Base-by-base conservation (phyloP, 306 rosid species). In the Morella rubra region DNA sequence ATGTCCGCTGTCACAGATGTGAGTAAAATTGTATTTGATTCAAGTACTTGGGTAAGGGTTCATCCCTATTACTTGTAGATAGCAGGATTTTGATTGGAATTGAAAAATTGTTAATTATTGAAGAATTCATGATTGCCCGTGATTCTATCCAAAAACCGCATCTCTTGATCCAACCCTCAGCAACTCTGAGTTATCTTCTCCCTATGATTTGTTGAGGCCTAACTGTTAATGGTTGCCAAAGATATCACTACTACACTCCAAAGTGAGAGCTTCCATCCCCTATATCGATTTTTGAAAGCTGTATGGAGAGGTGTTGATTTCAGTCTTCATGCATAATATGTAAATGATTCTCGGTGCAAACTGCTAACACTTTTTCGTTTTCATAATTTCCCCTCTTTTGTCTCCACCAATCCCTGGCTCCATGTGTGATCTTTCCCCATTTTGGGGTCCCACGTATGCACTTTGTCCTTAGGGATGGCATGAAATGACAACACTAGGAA, bases 21-120 rank as follows among this genome's bases (percentile, higher is more conserved):
- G 77, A 79, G 87, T 67, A 60, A 71, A 71, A 50, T 71, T 47
- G 68, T 78, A 66, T 79, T 56, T 72, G 73, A 68, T 58, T 76
- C 70, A 77, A 71, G 66, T 51, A 76, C 44, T 79, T 80, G 42
- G 52, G 71, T 71, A n/a, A 7, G 65, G 75, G 69, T 42, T 74
- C 49, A 71, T 71, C 67, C 51, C 51, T 73, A 51, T 76, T 69
- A 77, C 82, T 51, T 82, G 85, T 81, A 82, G 86, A 86, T 87
- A 84, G 83, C 72, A 40, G 51, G 84, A 70, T 49, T 75, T 69
- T 44, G 51, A 49, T 73, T 81, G 74, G 64, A 46, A 81, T 75
- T 74, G 75, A 70, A 60, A 49, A 58, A 61, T 52, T 74, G 67
- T 65, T 8, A 49, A 44, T 74, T 44, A 50, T 44, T 58, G 50